phyloP scores from a whole-genome alignment of 2,329 filamentous ascomycete species.

The Ceratocystis albifundus region DNA sequence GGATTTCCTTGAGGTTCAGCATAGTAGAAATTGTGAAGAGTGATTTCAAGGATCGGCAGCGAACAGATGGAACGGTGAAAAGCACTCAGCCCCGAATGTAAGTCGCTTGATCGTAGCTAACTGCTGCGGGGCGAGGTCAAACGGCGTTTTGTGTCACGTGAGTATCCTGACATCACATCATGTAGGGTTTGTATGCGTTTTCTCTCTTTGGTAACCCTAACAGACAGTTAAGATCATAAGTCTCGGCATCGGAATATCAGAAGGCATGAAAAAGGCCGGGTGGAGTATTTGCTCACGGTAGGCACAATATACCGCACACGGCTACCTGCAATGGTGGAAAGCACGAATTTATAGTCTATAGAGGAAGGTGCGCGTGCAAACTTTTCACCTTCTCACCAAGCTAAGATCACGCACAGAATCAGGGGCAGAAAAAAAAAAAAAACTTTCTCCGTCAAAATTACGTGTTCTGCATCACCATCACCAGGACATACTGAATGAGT shows the following conservation, averaged over 20 bases:
- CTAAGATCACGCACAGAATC: neutral
- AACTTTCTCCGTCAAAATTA: neutral
- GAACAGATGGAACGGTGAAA: no score
- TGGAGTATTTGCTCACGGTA: neutral
- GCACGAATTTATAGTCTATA: neutral
- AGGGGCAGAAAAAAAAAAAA: neutral
- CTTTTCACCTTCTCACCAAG: neutral
- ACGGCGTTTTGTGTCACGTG: conserved; percentile 5
- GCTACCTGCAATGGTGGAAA: neutral
- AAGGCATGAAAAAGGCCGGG: no score
- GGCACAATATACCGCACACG: neutral
- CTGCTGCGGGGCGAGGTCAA: neutral
- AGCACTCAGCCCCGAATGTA: neutral
- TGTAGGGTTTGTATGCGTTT: neutral
- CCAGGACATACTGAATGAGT: no score
- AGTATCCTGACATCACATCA: no score
- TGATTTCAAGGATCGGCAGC: neutral
- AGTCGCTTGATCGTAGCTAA: neutral
- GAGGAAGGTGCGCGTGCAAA: neutral
- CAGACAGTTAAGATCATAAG: no score
- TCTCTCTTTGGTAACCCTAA: neutral
- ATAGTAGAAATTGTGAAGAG: neutral
- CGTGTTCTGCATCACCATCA: no score
- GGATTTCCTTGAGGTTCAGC: conserved; percentile 31
- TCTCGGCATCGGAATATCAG: no score